Percentiles rank a stretch among this genome's conserved stretches.
These are phyloP conservation scores for Camellia japonica DNA, from an alignment of 148 eudicot genomes.

Conservation along the genomic window DNA sequence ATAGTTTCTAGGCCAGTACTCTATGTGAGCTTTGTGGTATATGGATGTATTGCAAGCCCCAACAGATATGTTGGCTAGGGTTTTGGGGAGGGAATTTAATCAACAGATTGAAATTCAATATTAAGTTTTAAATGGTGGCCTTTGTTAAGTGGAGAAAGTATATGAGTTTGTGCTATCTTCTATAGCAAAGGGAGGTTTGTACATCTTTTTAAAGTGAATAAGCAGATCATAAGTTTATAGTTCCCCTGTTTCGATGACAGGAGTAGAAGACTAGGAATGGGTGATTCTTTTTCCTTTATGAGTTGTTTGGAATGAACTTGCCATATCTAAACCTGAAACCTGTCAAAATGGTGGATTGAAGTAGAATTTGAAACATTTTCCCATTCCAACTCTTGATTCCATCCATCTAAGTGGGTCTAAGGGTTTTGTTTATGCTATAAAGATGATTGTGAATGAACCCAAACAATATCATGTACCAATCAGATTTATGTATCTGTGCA, in stretches of 20 bases:
- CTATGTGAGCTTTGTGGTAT: background rate
- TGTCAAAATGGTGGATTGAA: background rate
- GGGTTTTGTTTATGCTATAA: background rate
- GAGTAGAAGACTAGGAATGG: background rate
- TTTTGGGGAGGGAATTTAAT: background rate
- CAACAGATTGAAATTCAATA: background rate
- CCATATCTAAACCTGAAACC: background rate
- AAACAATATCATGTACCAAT: background rate
- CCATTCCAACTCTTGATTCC: background rate
- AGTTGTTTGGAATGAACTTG: background rate
- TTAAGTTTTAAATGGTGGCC: background rate
- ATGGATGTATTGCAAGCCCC: background rate
- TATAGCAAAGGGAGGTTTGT: background rate
- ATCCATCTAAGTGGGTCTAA: background rate
- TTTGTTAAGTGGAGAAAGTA: background rate
- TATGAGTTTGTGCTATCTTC: background rate
- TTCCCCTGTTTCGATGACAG: background rate
- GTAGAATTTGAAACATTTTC: background rate
- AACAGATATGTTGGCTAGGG: background rate
- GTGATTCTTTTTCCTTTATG: background rate
- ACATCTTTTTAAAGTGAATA: background rate
- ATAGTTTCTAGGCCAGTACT: conserved; percentile 1
- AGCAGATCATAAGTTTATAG: background rate
- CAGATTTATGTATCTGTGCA: background rate
- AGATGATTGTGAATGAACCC: background rate